Evolutionary conservation across 1,284 basidiomycete species (phyloP), one percentile per base, ranked within the genome.

Genomic region (Stygiomarasmius scandens): DNA sequence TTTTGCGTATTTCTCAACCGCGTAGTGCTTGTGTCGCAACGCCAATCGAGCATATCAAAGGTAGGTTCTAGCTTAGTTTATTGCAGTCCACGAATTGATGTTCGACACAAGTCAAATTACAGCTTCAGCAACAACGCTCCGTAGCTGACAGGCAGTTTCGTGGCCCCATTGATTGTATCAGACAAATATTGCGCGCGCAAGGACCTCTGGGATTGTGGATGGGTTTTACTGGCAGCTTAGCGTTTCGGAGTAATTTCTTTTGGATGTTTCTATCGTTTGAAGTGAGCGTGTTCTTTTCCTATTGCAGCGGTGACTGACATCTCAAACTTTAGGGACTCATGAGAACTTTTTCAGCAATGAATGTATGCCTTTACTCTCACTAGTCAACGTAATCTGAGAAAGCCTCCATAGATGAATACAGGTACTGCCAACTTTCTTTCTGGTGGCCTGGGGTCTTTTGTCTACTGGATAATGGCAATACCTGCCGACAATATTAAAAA

Each of bases 31-130:
- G 88, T 20, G 71, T 92, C 23, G 86, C 88, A 2, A 89, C 87
- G 1, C 90, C 90, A 0, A 80, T 92, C 49, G 90, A 92, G 66
- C 78, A 85, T 53, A 69, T 90, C 52, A 90, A 90, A 81, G 85
- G 86, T 85, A 55, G 45, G 43, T 57, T 46, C 16, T 56, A n/a
- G n/a, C n/a, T n/a, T n/a, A n/a, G n/a, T n/a, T n/a, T n/a, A n/a
- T n/a, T n/a, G n/a, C n/a, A n/a, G n/a, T n/a, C n/a, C n/a, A n/a
- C n/a, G n/a, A n/a, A n/a, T n/a, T n/a, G n/a, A n/a, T n/a, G n/a
- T n/a, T n/a, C n/a, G n/a, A n/a, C n/a, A n/a, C n/a, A n/a, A 85
- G 89, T 92, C 47, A 91, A 91, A 66, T 76, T 93, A 16, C 90
- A 92, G 68, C 79, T 93, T 66, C 90, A 93, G 66, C 78, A 80